Evolutionary conservation across 169 alveolate species (phyloP).

Genomic region (Plasmodium vivax): DNA sequence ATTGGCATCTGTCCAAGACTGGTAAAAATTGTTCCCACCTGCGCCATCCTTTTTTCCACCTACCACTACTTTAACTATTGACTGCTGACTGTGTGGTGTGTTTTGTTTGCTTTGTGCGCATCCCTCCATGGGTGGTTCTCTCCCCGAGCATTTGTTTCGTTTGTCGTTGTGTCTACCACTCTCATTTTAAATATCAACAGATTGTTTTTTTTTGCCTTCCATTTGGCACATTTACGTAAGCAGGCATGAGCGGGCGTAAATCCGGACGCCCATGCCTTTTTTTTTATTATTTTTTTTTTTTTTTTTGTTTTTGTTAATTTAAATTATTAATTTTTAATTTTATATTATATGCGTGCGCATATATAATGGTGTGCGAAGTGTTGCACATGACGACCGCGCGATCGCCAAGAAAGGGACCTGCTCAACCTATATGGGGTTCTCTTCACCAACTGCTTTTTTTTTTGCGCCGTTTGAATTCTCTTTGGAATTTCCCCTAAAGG

Average conservation of each 20-base stretch:
- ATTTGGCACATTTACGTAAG: neutral
- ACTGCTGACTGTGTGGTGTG: neutral
- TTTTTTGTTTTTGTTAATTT: slow-evolving; percentile 18
- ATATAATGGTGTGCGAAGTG: neutral
- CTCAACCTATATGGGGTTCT: neutral
- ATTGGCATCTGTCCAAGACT: slow-evolving; percentile 76
- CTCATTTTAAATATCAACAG: neutral
- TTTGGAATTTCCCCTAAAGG: neutral
- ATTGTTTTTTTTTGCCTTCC: neutral
- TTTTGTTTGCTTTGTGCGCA: neutral
- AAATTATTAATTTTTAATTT: neutral
- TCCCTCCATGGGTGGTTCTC: neutral
- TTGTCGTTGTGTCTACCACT: neutral
- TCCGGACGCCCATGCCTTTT: neutral
- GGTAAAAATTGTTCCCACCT: slow-evolving; percentile 76
- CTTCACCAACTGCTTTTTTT: neutral
- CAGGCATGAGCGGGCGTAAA: neutral
- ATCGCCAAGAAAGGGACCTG: neutral
- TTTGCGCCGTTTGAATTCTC: neutral
- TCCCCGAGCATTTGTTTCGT: neutral
- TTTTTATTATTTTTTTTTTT: neutral
- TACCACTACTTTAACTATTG: slow-evolving; percentile 55
- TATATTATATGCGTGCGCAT: slow-evolving; percentile 4
- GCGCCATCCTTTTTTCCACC: slow-evolving; percentile 77
- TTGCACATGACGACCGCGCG: neutral